Evolutionary conservation across 2,329 filamentous ascomycete species (phyloP), one percentile per base, ranked within the genome.

Genomic region (Exophiala alcalophila): DNA sequence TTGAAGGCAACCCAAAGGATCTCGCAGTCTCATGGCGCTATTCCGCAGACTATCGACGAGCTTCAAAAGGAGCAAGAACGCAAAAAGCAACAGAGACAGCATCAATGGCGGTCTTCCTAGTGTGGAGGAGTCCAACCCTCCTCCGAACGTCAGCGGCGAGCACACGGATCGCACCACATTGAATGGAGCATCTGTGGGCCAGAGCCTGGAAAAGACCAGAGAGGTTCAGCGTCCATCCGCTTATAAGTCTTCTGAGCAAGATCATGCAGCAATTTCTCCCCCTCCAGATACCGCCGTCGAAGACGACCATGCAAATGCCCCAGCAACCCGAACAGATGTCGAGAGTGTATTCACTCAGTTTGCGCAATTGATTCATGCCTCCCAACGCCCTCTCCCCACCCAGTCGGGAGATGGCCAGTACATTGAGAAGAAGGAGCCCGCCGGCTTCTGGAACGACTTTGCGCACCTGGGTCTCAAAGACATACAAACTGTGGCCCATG

Each of bases 351-450:
- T 73, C 41, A 61, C 65, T 24, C 62, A 66, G 49, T 71, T 66
- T 59, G 66, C 67, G 14, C 65, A 70, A 51, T 57, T 72, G 8
- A 67, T 74, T 37, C 68, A 72, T 40, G 73, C 78, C 4, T 78
- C 80, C 1, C 70, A 70, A 44, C 67, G 77, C n/a, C 81, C 83
- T 7, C 63, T 84, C 21, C 81, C 83, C 0, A 78, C 69, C 2
- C 72, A 83, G 55, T 74, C 71, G 40, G 80, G 81, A 18, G 74
- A 82, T 57, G 80, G 80, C n/a, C 73, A 74, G 2, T 83, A 81
- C 43, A 64, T 72, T 4, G 57, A 60, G 5, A 60, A 68, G 2
- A 65, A 66, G n/a, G 68, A 69, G 52, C 70, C 74, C 10, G 73
- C 73, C 0, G 71, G 73, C 1, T 53, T 82, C 24, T 66, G 68